Base-by-base conservation (phyloP, 371 early-diverging fungal species). In the Mortierella sp. region DNA sequence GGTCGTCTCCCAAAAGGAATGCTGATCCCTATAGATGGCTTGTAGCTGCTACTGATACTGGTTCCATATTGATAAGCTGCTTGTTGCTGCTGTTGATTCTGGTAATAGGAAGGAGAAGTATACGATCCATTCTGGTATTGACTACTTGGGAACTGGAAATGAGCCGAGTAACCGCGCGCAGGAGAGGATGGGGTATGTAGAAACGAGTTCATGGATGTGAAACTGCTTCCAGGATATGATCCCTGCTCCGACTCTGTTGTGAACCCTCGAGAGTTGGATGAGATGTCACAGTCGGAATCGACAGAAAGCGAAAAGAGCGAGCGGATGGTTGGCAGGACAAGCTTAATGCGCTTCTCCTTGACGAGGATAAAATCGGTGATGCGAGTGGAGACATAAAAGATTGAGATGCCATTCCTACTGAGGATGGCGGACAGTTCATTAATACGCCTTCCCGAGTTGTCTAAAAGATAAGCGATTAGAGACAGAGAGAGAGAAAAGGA, bases 381-480 rank as follows among this genome's bases (percentile, higher is more conserved):
- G 72, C 92, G 93, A 2, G 93, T 94, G 5, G 92, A 92, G 84
- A 93, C 87, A 73, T 91, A 92, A 65, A 92, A 92, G 62, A 92
- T 91, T 12, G 90, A 90, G 68, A 92, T 90, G 24, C 92, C 91
- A 49, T 88, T 90, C 65, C 88, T 85, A 64, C 93, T 91, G 39
- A 94, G 78, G 9, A 93, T 90, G 14, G 87, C 89, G 1, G 94
- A 91, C 3, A 94, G 77, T 72, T 93, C 93, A 73, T 88, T 91
- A 68, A 94, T 94, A 54, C 94, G 88, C 58, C 88, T 86, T 10
- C 93, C 93, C 63, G 93, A 91, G 55, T 88, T 85, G 73, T 90
- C 94, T 90, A 55, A 26, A 55, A 51, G 47, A 74, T 26, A 43
- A 28, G 59, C 5, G 4, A 20, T 32, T 11, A 47, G 39, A 20